phyloP scores from a whole-genome alignment of 202 grass and related monocot genomes.

The Tripidium arundinaceum region DNA sequence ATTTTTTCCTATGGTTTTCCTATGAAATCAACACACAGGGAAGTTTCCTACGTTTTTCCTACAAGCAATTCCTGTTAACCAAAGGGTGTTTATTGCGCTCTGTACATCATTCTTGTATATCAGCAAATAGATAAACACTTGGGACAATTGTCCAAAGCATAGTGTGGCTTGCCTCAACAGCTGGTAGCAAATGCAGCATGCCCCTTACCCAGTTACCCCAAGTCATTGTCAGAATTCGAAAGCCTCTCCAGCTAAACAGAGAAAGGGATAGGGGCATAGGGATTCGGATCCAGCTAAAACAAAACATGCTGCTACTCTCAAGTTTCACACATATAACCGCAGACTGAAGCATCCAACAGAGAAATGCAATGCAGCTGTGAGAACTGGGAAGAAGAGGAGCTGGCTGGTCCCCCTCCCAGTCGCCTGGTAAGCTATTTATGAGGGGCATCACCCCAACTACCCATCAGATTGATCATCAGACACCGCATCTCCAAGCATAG shows the following conservation, averaged over 20 bases:
- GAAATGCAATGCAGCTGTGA: neutral
- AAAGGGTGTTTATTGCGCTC: too few species aligned
- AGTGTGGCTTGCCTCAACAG: neutral
- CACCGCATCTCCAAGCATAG: conserved; percentile 34
- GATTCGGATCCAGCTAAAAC: neutral
- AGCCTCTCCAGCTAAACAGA: conserved; percentile 2
- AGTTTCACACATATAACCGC: neutral
- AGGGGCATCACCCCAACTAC: conserved; percentile 40
- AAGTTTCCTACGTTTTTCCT: too few species aligned
- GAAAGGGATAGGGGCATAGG: neutral
- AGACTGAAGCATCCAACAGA: neutral
- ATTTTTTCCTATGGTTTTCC: too few species aligned
- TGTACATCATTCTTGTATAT: too few species aligned
- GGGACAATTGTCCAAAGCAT: neutral
- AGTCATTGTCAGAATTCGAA: conserved; percentile 13
- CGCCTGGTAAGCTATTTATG: conserved; percentile 28
- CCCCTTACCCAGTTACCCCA: neutral
- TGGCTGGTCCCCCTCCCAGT: neutral
- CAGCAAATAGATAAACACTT: neutral
- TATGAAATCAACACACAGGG: too few species aligned
- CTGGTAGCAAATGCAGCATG: neutral
- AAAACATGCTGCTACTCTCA: neutral
- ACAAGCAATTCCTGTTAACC: too few species aligned
- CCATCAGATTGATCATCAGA: conserved; percentile 18
- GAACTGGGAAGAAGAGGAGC: neutral